Evolutionary conservation across 257 asterid genomes (phyloP).

Genomic region (Verbena officinalis): DNA sequence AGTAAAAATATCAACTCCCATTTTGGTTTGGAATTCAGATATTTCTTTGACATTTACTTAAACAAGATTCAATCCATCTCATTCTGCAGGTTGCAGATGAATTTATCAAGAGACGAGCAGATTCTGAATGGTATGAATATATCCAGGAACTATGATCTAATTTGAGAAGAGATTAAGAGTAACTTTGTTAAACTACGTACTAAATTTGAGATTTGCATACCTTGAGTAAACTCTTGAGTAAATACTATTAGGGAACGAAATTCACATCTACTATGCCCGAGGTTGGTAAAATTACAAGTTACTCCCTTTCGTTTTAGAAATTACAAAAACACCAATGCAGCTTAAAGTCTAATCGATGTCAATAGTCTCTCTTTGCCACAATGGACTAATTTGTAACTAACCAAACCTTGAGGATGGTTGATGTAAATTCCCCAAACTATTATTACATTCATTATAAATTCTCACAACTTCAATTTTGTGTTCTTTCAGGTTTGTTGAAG

Average conservation of each 20-base stretch:
- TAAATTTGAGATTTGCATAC: too few relatives aligned
- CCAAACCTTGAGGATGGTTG: too few relatives aligned
- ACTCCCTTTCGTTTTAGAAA: too few relatives aligned
- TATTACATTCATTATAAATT: neutral
- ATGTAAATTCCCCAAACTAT: neutral
- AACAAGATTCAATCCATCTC: slow-evolving; percentile 5
- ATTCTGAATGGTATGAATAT: slow-evolving; percentile 60
- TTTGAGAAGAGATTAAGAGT: neutral
- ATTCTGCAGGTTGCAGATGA: slow-evolving; percentile 67
- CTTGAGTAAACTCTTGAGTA: too few relatives aligned
- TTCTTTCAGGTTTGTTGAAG: slow-evolving; percentile 67
- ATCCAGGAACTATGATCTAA: neutral
- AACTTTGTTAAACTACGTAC: too few relatives aligned
- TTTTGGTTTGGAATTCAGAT: neutral
- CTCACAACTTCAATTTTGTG: neutral
- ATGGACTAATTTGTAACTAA: too few relatives aligned
- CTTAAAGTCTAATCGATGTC: too few relatives aligned
- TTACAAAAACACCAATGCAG: too few relatives aligned
- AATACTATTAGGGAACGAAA: too few relatives aligned
- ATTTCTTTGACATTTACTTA: slow-evolving; percentile 15
- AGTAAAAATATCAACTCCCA: slow-evolving; percentile 24
- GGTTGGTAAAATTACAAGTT: too few relatives aligned
- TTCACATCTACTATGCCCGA: too few relatives aligned
- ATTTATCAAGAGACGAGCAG: slow-evolving; percentile 67
- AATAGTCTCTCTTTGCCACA: too few relatives aligned